These are phyloP conservation scores for Quercus dentata DNA, from an alignment of 306 rosid species.

Conservation along the genomic window DNA sequence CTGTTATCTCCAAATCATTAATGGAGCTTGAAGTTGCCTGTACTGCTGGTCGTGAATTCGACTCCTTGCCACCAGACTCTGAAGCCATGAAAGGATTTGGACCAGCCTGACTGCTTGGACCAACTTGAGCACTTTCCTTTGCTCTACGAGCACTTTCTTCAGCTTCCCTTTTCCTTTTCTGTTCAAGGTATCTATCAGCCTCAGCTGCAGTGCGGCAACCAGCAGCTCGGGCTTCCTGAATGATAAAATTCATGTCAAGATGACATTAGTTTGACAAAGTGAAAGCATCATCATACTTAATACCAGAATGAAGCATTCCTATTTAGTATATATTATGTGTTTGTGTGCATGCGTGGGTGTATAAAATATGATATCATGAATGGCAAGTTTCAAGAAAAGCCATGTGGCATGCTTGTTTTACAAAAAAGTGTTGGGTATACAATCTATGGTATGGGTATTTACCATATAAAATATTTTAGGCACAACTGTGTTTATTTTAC, in stretches of 20 bases:
- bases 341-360: neutral
- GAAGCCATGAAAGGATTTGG: constrained; percentile 57
- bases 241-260: neutral
- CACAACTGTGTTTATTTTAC: neutral
- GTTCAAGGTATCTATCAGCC: constrained; percentile 64
- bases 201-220: constrained; percentile 74
- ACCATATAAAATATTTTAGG: neutral
- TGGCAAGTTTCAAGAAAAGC: neutral
- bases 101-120: constrained; percentile 66
- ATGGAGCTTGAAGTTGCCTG: constrained; percentile 59
- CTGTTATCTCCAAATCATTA: constrained; percentile 51
- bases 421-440: neutral
- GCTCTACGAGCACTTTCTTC: constrained; percentile 58
- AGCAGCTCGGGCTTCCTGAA: constrained; percentile 78
- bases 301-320: constrained; percentile 1
- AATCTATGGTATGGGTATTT: too few species aligned
- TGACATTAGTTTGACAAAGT: neutral
- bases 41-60: constrained; percentile 53
- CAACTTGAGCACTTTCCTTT: constrained; percentile 56
- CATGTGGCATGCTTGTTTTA: neutral
- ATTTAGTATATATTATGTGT: neutral
- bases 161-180: constrained; percentile 63
- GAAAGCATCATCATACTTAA: neutral
- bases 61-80: constrained; percentile 57
- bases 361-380: neutral